Evolutionary conservation across 2,329 filamentous ascomycete genomes (phyloP), one percentile per base, ranked within the genome.

Genomic region (Botrytis galanthina): DNA sequence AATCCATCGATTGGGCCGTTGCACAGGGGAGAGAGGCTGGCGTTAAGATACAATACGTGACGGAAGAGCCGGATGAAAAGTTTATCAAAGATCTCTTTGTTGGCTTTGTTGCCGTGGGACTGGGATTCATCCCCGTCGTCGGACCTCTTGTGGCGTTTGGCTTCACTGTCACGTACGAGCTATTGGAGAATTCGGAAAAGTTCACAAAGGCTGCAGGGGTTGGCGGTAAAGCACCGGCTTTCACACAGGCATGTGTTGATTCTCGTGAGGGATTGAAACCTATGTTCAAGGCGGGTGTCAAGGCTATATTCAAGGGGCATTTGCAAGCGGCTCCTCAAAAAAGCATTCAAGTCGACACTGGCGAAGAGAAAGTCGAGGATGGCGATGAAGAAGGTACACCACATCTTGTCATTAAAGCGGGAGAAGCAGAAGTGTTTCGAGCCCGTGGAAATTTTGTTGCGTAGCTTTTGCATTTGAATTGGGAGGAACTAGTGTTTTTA

Each of bases 171-270:
- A 32, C 35, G 10, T 70, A 70, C 5, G 51, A 70, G 46, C 18
- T 68, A n/a, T 51, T 68, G 22, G 26, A 35, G 39, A 4, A 54
- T 68, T 16, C 64, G 35, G 64, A 68, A 68, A 68, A 68, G 22
- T 57, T 68, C 35, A 68, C 64, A n/a, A 68, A 68, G 32, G 46
- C 64, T 29, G 64, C 64, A 20, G 64, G 64, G 0, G 0, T 68
- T 68, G 64, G 64, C 1, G 64, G 46, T 6, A 68, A 68, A 32
- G 46, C 46, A 37, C 64, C 46, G 22, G 64, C 64, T 42, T 68
- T 68, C 29, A 29, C 64, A 57, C 64, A 68, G 51, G 67, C 67
- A 10, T 26, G 26, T n/a, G 67, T 70, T 8, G 51, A 70, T 26
- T 70, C 67, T 70, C 51, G 68, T 46, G 54, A 70, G 39, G 18